Evolutionary conservation across 202 grass and related monocot genomes (phyloP), one percentile per base, ranked within the genome.

Genomic region (Setaria italica): DNA sequence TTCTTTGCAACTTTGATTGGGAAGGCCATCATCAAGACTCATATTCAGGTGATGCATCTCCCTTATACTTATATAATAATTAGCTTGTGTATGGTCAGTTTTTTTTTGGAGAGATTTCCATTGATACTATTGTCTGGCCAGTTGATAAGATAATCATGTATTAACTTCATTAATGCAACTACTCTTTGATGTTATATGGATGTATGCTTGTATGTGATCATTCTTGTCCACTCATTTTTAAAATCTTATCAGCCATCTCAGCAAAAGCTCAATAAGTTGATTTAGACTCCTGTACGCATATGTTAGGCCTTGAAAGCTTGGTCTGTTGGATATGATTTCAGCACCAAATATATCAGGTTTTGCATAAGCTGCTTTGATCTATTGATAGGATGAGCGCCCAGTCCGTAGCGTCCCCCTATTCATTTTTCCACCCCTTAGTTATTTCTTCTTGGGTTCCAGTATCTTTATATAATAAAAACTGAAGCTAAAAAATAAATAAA

Each of bases 21-120:
- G 87, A 99, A 99, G 77, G 97, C 97, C 85, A 85, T 99, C 67
- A 88, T 99, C 79, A 96, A 99, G 76, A 90, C 97, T 69, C 97
- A 99, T 87, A 99, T 99, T 77, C 97, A 99, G 94, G 97, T 97
- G 86, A 90, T 21, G 48, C 30, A 70, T 84, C 62, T 59, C 20
- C 63, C 37, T 69, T 64, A 19, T 74, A 46, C 43, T 9, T 58
- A 58, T 58, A 50, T 15, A 15, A 50, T 58, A 58, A 58, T 21
- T 8, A 2, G 19, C 54, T 10, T 58, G 72, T 1, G 32, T 25
- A 3, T 60, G 11, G 25, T 29, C 33, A 11, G 6, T 71, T 32
- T 25, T 71, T 19, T 29, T 82, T 70, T 69, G 39, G 20, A 63
- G 72, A n/a, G 48, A 62, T 67, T 84, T 77, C 21, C 21, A 10